Evolutionary conservation across 2,329 filamentous ascomycete species (phyloP).

Genomic region (Botrytis pseudocinerea): DNA sequence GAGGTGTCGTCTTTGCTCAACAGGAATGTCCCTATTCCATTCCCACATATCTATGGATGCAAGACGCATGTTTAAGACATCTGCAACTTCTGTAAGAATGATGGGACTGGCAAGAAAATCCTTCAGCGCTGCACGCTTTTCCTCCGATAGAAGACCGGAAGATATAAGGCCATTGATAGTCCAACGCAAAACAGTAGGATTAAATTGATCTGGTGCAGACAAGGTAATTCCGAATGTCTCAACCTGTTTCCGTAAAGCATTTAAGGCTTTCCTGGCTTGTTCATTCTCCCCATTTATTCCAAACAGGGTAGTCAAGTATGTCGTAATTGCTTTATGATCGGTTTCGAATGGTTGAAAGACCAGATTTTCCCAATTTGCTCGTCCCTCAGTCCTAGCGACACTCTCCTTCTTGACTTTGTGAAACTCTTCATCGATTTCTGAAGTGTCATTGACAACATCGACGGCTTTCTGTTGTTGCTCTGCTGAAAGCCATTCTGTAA

Average conservation of each 20-base stretch:
- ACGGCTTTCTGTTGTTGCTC: constrained; percentile 25
- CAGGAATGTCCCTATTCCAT: constrained; percentile 50
- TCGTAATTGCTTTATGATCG: constrained; percentile 48
- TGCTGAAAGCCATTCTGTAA: constrained; percentile 54
- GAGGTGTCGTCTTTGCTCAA: constrained; percentile 55
- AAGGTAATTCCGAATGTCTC: constrained; percentile 41
- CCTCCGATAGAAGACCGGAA: constrained; percentile 52
- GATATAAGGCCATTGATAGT: constrained; percentile 52
- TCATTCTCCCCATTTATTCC: constrained; percentile 38
- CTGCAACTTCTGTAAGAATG: constrained; percentile 54
- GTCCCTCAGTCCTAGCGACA: constrained; percentile 46
- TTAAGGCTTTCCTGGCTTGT: constrained; percentile 46
- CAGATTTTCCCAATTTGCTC: constrained; percentile 54
- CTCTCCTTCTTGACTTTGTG: constrained; percentile 44
- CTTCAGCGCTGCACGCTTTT: constrained; percentile 52
- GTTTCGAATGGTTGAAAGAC: constrained; percentile 54
- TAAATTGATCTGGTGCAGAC: constrained; percentile 43
- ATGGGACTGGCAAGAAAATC: constrained; percentile 51
- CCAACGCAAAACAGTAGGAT: constrained; percentile 45
- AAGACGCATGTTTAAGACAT: constrained; percentile 59
- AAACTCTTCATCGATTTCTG: constrained; percentile 1
- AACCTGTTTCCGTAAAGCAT: constrained; percentile 45
- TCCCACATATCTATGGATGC: constrained; percentile 52
- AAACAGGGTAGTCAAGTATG: constrained; percentile 56
- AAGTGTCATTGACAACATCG: neutral